Evolutionary conservation across 2,329 filamentous ascomycete species (phyloP), one percentile per base, ranked within the genome.

Genomic region (Cladosporium phlei): DNA sequence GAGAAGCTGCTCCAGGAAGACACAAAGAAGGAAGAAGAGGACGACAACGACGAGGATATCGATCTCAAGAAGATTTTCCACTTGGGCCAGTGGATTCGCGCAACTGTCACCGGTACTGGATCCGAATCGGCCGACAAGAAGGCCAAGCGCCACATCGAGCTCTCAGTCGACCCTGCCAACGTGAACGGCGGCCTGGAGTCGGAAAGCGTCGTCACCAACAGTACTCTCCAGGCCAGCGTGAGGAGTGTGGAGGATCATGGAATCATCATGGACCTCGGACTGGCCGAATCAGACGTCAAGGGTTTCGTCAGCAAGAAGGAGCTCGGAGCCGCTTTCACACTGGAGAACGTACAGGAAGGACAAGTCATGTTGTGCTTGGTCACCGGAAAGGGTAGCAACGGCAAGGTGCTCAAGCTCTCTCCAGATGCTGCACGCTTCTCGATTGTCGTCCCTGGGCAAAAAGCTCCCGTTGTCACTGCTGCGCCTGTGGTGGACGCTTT

Each of bases 241-340:
- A 69, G 78, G 40, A 98, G 91, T 66, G 85, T 94, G n/a, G 91
- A 98, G 67, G 94, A 98, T 59, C 90, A 95, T 61, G 93, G 93
- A 52, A 78, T 93, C 48, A 80, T 97, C 47, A 95, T 98, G 88
- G 88, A 96, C 57, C 69, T 97, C 28, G 88, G 88, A 14, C 72
- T 97, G 5, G 74, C 82, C 27, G 79, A 82, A 44, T 70, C 76
- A 24, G 76, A 79, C 28, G 65, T 90, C 43, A 83, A 82, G 53
- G 93, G 87, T 2, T 98, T 98, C 69, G 75, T 98, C 61, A 80
- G 88, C 4, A 86, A 85, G 51, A 88, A 85, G 61, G 89, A 96
- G 62, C 71, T 96, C 14, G 86, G 87, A 39, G 64, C 78, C 22
- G 74, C 73, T 34, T 72, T 86, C 14, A 71, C 83, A 4, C 76